Evolutionary conservation across 768 basidiomycete genomes (phyloP), one percentile per base, ranked within the genome.

Genomic region (Galerina sulciceps): DNA sequence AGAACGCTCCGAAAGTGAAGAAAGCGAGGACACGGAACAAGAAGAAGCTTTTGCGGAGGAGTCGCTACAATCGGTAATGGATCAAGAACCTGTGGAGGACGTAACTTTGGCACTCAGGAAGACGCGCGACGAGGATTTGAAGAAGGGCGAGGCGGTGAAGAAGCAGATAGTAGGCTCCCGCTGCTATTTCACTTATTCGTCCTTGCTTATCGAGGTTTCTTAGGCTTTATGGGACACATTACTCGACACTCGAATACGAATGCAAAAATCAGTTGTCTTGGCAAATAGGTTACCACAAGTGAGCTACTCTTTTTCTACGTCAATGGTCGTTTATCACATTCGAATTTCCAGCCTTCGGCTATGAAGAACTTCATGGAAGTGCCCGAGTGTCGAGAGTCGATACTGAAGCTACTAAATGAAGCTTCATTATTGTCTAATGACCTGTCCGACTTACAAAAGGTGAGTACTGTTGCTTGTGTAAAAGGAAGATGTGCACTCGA

Each of bases 171-270:
- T 91, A 67, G 58, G 91, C 76, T 45, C 49, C 6, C 48, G 26
- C 10, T 37, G 46, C 37, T 10, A 1, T 1, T 44, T n/a, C 41
- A 43, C 34, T 18, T 43, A 26, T 35, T 31, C 26, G 8, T 5
- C 26, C 26, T 31, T 8, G 26, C 26, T 31, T 31, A 8, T n/a
- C 26, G 26, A 4, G 4, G 5, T 31, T 31, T 31, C 26, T 31
- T 31, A 98, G 94, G 78, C 80, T 2, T 73, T 95, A 36, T 97
- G 94, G 91, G 94, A 98, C 71, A 79, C 82, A 4, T 79, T 98
- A 37, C 80, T 98, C 26, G 93, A 97, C 69, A 85, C 91, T n/a
- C 86, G 96, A 36, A 99, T 99, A 70, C 88, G 88, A 22, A 73
- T 97, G 43, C 96, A 98, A 75, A 98, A 95, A 76, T 83, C 88